Evolutionary conservation across 495 filamentous ascomycete species (phyloP), one percentile per base, ranked within the genome.

Genomic region (Daldinia loculata): DNA sequence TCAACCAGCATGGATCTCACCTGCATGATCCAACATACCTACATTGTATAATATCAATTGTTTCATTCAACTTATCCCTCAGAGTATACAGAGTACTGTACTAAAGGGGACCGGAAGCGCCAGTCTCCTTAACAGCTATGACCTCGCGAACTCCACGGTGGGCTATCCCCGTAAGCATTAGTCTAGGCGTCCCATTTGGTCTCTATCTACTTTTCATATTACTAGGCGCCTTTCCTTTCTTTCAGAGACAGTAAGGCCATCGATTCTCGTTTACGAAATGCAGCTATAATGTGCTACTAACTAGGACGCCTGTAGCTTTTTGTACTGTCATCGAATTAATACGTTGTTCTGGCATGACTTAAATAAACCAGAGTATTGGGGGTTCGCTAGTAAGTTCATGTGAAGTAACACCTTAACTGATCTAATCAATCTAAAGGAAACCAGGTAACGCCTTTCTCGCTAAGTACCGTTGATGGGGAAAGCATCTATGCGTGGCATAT

Each of bases 241-340:
- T 89, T 29, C 89, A 91, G 71, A 79, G 86, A 73, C 85, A 89
- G 89, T 89, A 80, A 79, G 86, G 71, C 38, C 53, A 22, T 38
- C 22, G 50, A 15, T 17, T 61, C 19, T 6, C 27, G 34, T n/a
- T 67, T 36, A 59, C 52, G 41, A 51, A 38, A 43, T 41, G 22
- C 24, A 48, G 24, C 39, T 57, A 63, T 69, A 36, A 71, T 66
- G 36, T 9, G 36, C 53, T 72, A 53, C 22, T 59, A 17, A 7
- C 9, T 34, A 9, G 26, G 9, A 30, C 6, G 0, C 4, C 30
- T 29, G 45, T 72, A 95, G 93, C 68, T 89, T 88, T 22, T 77
- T 97, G 15, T 97, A 96, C 78, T 89, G 88, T 14, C 89, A 96
- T 76, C 89, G 89, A 45, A 60, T 95, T 63, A 87, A 93, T 67